A percentile compares a stretch with the other conserved stretches of the same genome.
phyloP scores from a whole-genome alignment of 768 basidiomycete genomes.

The Lentinula edodes region DNA sequence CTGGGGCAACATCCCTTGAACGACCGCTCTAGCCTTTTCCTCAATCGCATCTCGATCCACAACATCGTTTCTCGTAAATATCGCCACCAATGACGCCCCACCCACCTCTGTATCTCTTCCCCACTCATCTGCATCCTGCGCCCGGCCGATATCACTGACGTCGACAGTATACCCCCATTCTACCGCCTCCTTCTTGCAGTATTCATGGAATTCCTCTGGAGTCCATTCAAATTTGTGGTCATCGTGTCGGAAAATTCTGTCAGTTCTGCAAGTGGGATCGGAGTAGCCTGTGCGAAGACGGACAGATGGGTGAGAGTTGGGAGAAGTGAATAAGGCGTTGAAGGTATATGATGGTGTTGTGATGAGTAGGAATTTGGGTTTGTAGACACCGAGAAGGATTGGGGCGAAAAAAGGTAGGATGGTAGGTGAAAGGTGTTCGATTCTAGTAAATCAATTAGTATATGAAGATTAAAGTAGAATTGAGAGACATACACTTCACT shows the following conservation, averaged over 20 bases:
- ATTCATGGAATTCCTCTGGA: constrained; percentile 57
- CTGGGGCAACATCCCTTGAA: constrained; percentile 17
- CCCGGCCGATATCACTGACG: constrained; percentile 51
- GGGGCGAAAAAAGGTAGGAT: constrained; percentile 62
- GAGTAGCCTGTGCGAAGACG: constrained; percentile 41
- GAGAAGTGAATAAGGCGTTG: constrained; percentile 68
- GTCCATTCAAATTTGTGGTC: constrained; percentile 95
- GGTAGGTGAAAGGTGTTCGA: constrained; percentile 69
- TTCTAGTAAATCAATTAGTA: constrained; percentile 34
- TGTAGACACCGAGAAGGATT: constrained; percentile 71
- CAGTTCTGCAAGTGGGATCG: constrained; percentile 74
- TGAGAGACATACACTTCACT: constrained; percentile 67
- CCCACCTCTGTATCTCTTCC: constrained; percentile 60
- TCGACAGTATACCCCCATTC: constrained; percentile 74
- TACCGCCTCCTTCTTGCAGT: constrained; percentile 51
- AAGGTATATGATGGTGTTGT: constrained; percentile 87
- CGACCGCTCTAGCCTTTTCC: constrained; percentile 27
- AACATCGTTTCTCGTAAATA: constrained; percentile 38
- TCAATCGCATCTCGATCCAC: constrained; percentile 23
- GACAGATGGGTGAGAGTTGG: constrained; percentile 34
- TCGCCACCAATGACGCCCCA: constrained; percentile 63
- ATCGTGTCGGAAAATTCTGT: constrained; percentile 69
- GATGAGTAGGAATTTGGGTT: constrained; percentile 65
- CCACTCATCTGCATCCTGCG: constrained; percentile 62
- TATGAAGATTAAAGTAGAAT: background rate